Conservation (phyloP, 148 eudicot genomes). For the Vaccinium darrowii region DNA sequence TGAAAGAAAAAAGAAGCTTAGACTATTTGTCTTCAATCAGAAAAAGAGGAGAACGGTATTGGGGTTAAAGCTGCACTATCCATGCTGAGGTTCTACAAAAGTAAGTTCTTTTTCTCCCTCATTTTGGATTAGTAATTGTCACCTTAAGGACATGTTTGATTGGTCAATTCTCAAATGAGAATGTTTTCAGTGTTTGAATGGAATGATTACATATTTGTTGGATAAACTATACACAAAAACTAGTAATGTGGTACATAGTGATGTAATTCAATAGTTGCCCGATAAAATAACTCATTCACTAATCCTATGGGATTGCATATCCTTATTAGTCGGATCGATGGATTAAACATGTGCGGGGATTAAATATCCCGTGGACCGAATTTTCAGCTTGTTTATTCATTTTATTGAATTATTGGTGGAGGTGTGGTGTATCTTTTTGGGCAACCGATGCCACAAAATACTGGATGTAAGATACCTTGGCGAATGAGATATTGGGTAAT, state of each 20-base stretch:
- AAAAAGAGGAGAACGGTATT: constrained; percentile 31
- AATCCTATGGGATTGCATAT: neutral
- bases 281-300: neutral
- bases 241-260: neutral
- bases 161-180: neutral
- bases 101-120: constrained; percentile 36
- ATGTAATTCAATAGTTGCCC: neutral
- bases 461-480: neutral
- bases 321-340: neutral
- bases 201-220: neutral
- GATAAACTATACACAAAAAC: neutral
- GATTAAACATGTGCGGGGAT: neutral
- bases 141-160: neutral
- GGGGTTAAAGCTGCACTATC: constrained; percentile 84
- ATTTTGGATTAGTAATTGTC: neutral
- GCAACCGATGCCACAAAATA: neutral
- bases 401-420: neutral
- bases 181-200: neutral
- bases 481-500: neutral
- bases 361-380: neutral
- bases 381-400: neutral
- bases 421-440: neutral
- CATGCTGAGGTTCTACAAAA: constrained; percentile 78
- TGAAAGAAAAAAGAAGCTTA: neutral
- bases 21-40: constrained; percentile 14